phyloP scores from a whole-genome alignment of 257 asterid genomes.

The Rhazya stricta region DNA sequence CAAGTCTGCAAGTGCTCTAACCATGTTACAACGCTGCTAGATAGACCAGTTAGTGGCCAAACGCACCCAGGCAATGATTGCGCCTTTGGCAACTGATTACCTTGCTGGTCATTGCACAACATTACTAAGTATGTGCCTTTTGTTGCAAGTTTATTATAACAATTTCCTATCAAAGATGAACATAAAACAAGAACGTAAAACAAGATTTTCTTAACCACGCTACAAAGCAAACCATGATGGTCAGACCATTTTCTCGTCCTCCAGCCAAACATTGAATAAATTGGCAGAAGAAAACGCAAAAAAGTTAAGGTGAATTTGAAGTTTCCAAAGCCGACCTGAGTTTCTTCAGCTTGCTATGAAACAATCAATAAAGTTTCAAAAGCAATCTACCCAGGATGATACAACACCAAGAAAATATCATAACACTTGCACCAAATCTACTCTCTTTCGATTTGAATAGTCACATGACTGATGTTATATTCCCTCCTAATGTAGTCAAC shows the following conservation, averaged over 20 bases:
- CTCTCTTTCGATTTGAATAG: slow-evolving; percentile 84
- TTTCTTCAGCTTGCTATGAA: neutral
- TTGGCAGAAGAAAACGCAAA: neutral
- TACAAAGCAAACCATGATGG: neutral
- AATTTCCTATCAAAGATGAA: neutral
- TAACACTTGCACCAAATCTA: neutral
- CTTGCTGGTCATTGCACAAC: neutral
- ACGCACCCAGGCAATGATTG: neutral
- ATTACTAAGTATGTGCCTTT: neutral
- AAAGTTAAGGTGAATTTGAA: neutral
- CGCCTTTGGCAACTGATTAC: neutral
- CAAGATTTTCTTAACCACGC: neutral
- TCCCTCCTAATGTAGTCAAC: slow-evolving; percentile 69
- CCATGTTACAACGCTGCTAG: too few relatives aligned
- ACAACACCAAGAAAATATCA: neutral
- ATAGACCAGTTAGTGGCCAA: too few relatives aligned
- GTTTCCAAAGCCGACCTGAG: neutral
- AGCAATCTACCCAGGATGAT: neutral
- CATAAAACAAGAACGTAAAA: neutral
- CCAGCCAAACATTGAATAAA: neutral
- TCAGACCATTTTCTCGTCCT: neutral
- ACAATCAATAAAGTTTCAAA: neutral
- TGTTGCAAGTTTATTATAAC: neutral
- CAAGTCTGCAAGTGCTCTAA: too few relatives aligned
- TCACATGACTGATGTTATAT: slow-evolving; percentile 78